A percentile compares a stretch with the other conserved stretches of the same genome.
Conservation (phyloP, 345 rosid genomes). For the Syzygium jambos region DNA sequence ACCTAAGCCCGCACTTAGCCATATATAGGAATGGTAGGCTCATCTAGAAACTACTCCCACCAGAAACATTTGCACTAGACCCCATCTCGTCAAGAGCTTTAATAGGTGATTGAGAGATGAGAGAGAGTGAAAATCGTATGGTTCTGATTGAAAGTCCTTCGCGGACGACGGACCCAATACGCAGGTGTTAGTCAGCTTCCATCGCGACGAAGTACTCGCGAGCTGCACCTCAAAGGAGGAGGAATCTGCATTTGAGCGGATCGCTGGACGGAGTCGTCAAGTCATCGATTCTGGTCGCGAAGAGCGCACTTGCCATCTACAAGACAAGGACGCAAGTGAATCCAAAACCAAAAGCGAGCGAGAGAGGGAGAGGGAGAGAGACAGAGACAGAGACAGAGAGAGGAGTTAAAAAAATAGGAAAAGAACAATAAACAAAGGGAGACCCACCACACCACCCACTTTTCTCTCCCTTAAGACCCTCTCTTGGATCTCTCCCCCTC, state of each 20-base stretch:
- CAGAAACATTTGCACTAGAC: background rate
- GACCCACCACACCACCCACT: conserved; percentile 27
- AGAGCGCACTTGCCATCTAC: background rate
- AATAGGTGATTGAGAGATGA: background rate
- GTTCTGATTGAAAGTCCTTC: background rate
- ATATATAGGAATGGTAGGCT: background rate
- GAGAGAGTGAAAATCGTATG: background rate
- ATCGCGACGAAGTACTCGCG: background rate
- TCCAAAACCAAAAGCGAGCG: background rate
- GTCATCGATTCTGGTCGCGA: background rate
- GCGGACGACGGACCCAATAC: background rate
- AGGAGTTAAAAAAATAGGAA: background rate
- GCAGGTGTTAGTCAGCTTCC: background rate
- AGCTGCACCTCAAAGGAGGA: background rate
- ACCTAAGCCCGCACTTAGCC: background rate
- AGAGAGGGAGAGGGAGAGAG: background rate
- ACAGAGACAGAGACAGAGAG: background rate
- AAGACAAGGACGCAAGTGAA: background rate
- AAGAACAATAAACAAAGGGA: conserved; percentile 9
- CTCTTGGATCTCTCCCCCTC: conserved; percentile 34
- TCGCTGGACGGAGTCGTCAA: background rate
- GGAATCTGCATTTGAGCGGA: background rate
- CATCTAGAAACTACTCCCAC: background rate
- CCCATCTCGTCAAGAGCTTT: background rate
- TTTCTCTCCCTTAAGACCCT: conserved; percentile 20